A percentile compares a stretch with the other conserved stretches of the same genome.
phyloP scores from a whole-genome alignment of 768 basidiomycete species.

The Naganishia antarctica region DNA sequence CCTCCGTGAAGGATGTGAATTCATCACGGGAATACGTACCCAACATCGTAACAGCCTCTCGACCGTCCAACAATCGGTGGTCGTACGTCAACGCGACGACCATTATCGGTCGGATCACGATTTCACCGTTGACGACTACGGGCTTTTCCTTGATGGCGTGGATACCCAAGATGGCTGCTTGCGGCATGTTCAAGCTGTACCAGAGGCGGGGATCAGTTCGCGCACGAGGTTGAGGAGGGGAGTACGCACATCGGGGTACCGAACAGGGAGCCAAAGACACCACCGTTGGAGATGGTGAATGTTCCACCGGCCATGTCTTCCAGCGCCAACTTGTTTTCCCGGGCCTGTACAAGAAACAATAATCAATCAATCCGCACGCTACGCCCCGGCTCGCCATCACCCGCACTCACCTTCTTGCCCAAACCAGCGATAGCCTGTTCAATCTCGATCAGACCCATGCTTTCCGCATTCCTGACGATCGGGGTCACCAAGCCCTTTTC shows the following conservation, averaged over 20 bases:
- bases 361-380: not conserved
- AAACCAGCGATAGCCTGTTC: slow-evolving; percentile 86
- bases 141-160: slow-evolving; percentile 88
- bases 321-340: slow-evolving; percentile 86
- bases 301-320: slow-evolving; percentile 98
- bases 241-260: slow-evolving; percentile 77
- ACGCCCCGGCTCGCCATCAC: not conserved
- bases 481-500: slow-evolving; percentile 97
- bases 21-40: slow-evolving; percentile 56
- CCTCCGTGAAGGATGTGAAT: no score
- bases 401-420: slow-evolving; percentile 65
- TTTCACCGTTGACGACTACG: slow-evolving; percentile 87
- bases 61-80: slow-evolving; percentile 88
- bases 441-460: slow-evolving; percentile 78
- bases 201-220: no score
- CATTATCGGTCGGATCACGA: slow-evolving; percentile 97
- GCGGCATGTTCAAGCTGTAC: slow-evolving; percentile 22
- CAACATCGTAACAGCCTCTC: slow-evolving; percentile 96
- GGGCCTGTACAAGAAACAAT: slow-evolving; percentile 54
- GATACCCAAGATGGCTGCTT: slow-evolving; percentile 88
- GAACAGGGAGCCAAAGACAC: slow-evolving; percentile 93
- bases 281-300: slow-evolving; percentile 99
- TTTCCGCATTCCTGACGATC: slow-evolving; percentile 84
- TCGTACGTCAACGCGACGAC: slow-evolving; percentile 69
- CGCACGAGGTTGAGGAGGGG: not conserved